Base-by-base conservation (phyloP, 2,329 filamentous ascomycete species). In the Aureobasidium sp. region DNA sequence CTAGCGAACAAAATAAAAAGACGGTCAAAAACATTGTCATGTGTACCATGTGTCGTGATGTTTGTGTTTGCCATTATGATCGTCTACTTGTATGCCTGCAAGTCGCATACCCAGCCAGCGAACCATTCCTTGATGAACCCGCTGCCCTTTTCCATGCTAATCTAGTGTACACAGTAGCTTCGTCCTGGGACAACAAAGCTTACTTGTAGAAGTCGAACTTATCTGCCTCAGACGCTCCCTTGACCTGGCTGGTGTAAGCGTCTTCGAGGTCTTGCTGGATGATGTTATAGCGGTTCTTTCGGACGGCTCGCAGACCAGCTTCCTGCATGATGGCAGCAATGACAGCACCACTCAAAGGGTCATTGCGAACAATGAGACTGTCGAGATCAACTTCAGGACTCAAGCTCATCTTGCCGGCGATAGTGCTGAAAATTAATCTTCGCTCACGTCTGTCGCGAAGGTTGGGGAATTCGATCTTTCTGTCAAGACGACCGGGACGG, bases 321-420 rank as follows among this genome's bases (percentile, higher is more conserved):
- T 99, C 94, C 77, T 99, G 94, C 94, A 99, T 99, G 74, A 99
- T 96, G 57, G 94, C 94, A 52, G 94, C 92, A 74, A 99, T 99
- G 69, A 99, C 88, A 63, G 94, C 94, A 70, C 94, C 94, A 53
- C 90, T 95, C 53, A 99, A 80, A 2, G 94, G 94, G 74, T 99
- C 94, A 73, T 97, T 99, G 71, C 94, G 87, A 67, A 97, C 92
- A 71, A 99, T 99, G 71, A 99, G 80, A 67, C 89, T 94, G 77
- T 99, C 94, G 66, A 99, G 81, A 74, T 99, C 94, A 61, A 97
- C 94, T 76, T 99, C 94, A 51, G 94, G 94, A 13, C 92, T 92
- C 69, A 99, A 80, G 68, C 91, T 96, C 94, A 99, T 99, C 82
- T 96, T 97, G 70, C 86, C 81, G 15, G 94, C 93, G 72, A 99